Conservation (phyloP, 176 grass and related monocot species). For the Zoysia pacifica region DNA sequence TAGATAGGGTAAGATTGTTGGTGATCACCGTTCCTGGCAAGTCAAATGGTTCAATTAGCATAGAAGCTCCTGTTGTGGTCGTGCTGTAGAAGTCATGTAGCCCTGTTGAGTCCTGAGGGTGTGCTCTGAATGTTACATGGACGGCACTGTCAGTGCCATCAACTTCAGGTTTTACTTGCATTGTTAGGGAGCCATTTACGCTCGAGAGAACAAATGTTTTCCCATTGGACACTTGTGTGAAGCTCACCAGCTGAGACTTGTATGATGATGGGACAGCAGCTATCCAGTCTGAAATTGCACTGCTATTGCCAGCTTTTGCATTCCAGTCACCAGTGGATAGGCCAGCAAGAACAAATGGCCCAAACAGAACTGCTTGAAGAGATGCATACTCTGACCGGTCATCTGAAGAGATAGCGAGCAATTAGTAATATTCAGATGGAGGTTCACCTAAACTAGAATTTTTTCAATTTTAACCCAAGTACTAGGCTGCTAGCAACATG, state of each 20-base stretch:
- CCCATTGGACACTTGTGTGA: constrained; percentile 56
- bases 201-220: constrained; percentile 62
- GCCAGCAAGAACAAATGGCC: constrained; percentile 79
- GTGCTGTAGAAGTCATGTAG: background rate
- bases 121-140: constrained; percentile 76
- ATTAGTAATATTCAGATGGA: constrained; percentile 3
- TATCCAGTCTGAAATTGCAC: constrained; percentile 69
- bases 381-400: constrained; percentile 69
- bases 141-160: constrained; percentile 55
- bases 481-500: background rate
- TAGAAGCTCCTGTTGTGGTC: constrained; percentile 18
- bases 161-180: constrained; percentile 59
- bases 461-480: background rate
- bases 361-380: constrained; percentile 82
- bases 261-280: constrained; percentile 52
- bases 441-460: constrained; percentile 11
- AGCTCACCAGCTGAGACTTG: constrained; percentile 66
- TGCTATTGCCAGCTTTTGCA: constrained; percentile 43
- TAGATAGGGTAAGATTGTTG: constrained; percentile 61
- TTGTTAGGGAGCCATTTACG: constrained; percentile 62
- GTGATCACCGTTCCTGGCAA: constrained; percentile 76
- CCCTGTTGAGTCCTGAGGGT: constrained; percentile 36
- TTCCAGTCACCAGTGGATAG: constrained; percentile 67
- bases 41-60: constrained; percentile 84
- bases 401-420: constrained; percentile 54